These are phyloP conservation scores for Coccomyxa sp. DNA, from an alignment of 139 green algal genomes.

Conservation along the genomic window DNA sequence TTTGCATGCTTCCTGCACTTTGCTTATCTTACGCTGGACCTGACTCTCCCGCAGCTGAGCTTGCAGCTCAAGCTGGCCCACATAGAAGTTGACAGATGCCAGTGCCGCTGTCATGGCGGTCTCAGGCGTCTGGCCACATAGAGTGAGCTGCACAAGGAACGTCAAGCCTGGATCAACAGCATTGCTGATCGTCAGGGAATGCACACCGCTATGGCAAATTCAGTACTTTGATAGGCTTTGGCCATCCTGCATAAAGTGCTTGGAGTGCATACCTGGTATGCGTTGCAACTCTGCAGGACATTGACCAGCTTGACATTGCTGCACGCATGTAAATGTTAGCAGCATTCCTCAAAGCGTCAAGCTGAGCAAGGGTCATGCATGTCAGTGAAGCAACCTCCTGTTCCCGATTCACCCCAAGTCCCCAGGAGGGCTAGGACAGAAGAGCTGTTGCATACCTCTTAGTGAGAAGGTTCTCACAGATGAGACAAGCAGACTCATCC, in stretches of 20 bases:
- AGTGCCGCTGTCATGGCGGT: conserved; percentile 42
- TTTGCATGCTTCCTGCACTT: conserved; percentile 55
- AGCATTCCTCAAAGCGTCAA: neutral
- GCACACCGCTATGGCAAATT: too few relatives aligned
- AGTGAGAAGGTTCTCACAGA: conserved; percentile 48
- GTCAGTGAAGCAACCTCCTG: neutral
- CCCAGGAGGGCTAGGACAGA: neutral
- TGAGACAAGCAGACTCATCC: conserved; percentile 39
- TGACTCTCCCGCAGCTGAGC: conserved; percentile 12
- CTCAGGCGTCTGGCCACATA: conserved; percentile 56
- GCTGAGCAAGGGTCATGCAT: neutral
- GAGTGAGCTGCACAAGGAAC: conserved; percentile 26
- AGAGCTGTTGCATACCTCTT: conserved; percentile 24
- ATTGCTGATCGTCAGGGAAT: neutral
- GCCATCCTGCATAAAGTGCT: neutral
- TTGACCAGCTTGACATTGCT: conserved; percentile 52
- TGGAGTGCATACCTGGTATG: conserved; percentile 22
- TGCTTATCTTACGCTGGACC: conserved; percentile 44
- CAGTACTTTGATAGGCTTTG: too few relatives aligned
- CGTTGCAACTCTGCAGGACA: conserved; percentile 20
- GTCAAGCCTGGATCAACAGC: neutral
- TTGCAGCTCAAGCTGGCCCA: conserved; percentile 40
- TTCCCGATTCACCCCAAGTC: neutral
- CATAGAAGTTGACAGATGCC: conserved; percentile 51
- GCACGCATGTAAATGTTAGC: too few relatives aligned